phyloP scores from a whole-genome alignment of 2,329 filamentous ascomycete species.

The Monosporascus sp. region DNA sequence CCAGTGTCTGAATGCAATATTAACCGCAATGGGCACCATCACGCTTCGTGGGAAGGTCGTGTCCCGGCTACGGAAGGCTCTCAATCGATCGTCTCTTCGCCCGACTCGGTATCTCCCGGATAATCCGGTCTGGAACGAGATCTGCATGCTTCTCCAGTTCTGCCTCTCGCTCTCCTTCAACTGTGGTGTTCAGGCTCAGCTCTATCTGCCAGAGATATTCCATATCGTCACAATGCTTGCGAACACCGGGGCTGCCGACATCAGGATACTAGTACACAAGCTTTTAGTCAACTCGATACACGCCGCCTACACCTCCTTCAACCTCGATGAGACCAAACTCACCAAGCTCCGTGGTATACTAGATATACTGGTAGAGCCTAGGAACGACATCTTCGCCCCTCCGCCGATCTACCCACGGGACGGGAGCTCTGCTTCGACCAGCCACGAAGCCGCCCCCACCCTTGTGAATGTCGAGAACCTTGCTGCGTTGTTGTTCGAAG shows the following conservation, averaged over 20 bases:
- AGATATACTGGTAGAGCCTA: slow-evolving; percentile 54
- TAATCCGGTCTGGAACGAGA: slow-evolving; percentile 64
- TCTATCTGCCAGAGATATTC: slow-evolving; percentile 64
- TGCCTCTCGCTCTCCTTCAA: slow-evolving; percentile 63
- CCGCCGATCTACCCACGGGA: slow-evolving; percentile 42
- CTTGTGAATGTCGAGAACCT: slow-evolving; percentile 55
- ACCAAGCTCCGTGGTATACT: slow-evolving; percentile 51
- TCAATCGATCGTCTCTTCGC: slow-evolving; percentile 61
- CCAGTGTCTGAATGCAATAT: slow-evolving; percentile 56
- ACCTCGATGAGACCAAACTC: slow-evolving; percentile 53
- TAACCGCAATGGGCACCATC: slow-evolving; percentile 58
- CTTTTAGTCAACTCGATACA: slow-evolving; percentile 63
- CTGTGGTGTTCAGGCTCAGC: slow-evolving; percentile 60
- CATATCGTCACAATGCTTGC: slow-evolving; percentile 67
- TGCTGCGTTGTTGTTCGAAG: slow-evolving; percentile 56
- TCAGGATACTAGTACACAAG: slow-evolving; percentile 55
- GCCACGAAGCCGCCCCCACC: slow-evolving; percentile 47
- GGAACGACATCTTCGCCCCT: slow-evolving; percentile 51
- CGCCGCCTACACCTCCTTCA: slow-evolving; percentile 61
- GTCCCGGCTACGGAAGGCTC: slow-evolving; percentile 58
- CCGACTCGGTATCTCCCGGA: slow-evolving; percentile 62
- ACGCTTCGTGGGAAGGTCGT: slow-evolving; percentile 62
- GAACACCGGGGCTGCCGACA: slow-evolving; percentile 54
- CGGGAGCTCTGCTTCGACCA: slow-evolving; percentile 47
- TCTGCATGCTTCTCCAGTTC: slow-evolving; percentile 61